Evolutionary conservation across 2,329 filamentous ascomycete genomes (phyloP).

Genomic region (Gnomoniopsis sp.): DNA sequence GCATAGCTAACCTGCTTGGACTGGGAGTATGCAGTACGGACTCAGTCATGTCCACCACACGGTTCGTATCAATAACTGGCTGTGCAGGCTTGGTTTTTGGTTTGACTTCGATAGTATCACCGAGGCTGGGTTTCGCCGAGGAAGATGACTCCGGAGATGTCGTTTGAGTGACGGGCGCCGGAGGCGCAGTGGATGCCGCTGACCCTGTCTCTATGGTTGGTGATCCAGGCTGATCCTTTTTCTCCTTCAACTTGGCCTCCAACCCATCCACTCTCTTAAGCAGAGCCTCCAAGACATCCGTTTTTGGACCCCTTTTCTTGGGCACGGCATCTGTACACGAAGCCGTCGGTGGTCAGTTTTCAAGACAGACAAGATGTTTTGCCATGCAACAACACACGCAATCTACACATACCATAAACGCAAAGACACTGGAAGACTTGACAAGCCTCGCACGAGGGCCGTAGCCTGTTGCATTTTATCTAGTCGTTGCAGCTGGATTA

Average conservation of each 20-base stretch:
- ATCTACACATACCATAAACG: constrained; percentile 67
- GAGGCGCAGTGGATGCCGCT: constrained; percentile 21
- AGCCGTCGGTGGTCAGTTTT: constrained; percentile 7
- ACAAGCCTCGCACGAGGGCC: constrained; percentile 83
- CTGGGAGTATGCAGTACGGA: constrained; percentile 41
- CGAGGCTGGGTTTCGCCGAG: constrained; percentile 20
- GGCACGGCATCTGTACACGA: constrained; percentile 69
- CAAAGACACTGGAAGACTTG: constrained; percentile 86
- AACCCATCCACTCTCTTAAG: constrained; percentile 82
- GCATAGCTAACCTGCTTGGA: constrained; percentile 31
- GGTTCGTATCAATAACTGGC: constrained; percentile 33
- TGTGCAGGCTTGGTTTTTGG: constrained; percentile 39
- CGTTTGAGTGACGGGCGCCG: constrained; percentile 10
- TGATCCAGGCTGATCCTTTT: constrained; percentile 33
- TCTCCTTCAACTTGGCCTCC: constrained; percentile 74
- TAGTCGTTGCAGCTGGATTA: constrained; percentile 32
- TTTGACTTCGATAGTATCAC: constrained; percentile 34
- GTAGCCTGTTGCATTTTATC: constrained; percentile 89
- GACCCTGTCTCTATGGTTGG: constrained; percentile 25
- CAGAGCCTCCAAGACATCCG: constrained; percentile 80
- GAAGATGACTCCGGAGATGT: constrained; percentile 19
- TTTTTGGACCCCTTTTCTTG: constrained; percentile 87
- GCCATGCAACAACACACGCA: not conserved
- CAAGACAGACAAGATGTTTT: not conserved
- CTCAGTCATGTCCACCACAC: constrained; percentile 33